Evolutionary conservation across 805 yeast genomes (phyloP).

Genomic region (Starmera dryadoides): DNA sequence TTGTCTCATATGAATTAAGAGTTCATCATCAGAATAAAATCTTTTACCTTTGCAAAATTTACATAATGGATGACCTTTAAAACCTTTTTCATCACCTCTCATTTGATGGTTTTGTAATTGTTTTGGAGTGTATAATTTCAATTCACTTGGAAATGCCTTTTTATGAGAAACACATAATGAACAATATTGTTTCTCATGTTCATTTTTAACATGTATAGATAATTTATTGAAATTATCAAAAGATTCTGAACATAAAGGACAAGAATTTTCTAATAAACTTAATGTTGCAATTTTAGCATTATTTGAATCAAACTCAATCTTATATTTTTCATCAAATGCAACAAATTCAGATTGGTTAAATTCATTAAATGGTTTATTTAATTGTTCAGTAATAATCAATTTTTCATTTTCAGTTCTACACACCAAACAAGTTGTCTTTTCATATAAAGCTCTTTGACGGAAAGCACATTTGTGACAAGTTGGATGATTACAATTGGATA

Average conservation of each 20-base stretch:
- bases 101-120: constrained; percentile 64
- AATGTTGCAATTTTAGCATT: constrained; percentile 42
- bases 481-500: constrained; percentile 78
- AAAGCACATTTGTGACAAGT: constrained; percentile 80
- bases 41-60: constrained; percentile 66
- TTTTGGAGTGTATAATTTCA: constrained; percentile 50
- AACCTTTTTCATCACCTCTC: constrained; percentile 71
- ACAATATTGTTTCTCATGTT: constrained; percentile 63
- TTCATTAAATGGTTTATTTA: constrained; percentile 30
- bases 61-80: constrained; percentile 86
- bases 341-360: constrained; percentile 25
- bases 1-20: constrained; percentile 73
- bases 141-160: constrained; percentile 69
- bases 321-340: constrained; percentile 35
- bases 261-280: constrained; percentile 43
- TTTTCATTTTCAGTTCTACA: constrained; percentile 68
- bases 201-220: constrained; percentile 55
- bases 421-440: constrained; percentile 67
- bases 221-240: constrained; percentile 48
- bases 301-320: constrained; percentile 52
- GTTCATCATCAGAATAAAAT: constrained; percentile 85
- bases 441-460: constrained; percentile 74
- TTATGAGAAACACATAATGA: constrained; percentile 71
- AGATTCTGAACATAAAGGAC: constrained; percentile 35
- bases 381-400: constrained; percentile 50